Evolutionary conservation across 2,329 filamentous ascomycete genomes (phyloP).

Genomic region (Talaromyces sp.): DNA sequence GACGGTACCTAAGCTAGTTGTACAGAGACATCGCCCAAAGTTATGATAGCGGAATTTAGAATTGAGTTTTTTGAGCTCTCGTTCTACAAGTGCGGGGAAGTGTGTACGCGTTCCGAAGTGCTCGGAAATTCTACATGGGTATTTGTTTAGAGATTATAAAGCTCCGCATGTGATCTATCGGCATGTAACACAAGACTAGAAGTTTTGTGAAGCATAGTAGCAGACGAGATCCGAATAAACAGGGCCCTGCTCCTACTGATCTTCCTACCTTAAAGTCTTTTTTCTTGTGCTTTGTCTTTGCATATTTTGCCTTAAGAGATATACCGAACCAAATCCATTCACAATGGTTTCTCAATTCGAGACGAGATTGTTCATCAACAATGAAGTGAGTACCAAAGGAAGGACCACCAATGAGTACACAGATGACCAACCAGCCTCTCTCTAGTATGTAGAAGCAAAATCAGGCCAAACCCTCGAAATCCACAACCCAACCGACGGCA

Average conservation of each 20-base stretch:
- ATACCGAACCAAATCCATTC: not conserved
- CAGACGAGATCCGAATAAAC: not conserved
- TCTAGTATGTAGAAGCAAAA: constrained; percentile 46
- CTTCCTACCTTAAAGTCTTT: too few species aligned
- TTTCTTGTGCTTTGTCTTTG: not conserved
- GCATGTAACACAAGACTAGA: not conserved
- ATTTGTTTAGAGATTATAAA: not conserved
- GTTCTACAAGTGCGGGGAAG: not conserved
- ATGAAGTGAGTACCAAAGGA: constrained; percentile 35
- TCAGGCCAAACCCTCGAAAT: constrained; percentile 47
- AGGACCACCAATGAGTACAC: too few species aligned
- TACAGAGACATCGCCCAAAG: not conserved
- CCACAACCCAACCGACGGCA: constrained; percentile 40
- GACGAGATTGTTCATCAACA: constrained; percentile 49
- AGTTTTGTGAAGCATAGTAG: not conserved
- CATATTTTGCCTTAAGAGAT: not conserved
- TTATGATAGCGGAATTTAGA: not conserved
- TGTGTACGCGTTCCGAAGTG: not conserved
- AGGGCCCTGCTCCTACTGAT: not conserved
- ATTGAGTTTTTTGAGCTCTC: not conserved
- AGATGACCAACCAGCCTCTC: not conserved
- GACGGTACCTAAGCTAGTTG: not conserved
- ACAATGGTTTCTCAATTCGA: not conserved
- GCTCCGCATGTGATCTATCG: not conserved
- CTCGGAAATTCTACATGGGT: not conserved